Conservation (phyloP, 106 monocot species). For the Dioscorea alata region DNA sequence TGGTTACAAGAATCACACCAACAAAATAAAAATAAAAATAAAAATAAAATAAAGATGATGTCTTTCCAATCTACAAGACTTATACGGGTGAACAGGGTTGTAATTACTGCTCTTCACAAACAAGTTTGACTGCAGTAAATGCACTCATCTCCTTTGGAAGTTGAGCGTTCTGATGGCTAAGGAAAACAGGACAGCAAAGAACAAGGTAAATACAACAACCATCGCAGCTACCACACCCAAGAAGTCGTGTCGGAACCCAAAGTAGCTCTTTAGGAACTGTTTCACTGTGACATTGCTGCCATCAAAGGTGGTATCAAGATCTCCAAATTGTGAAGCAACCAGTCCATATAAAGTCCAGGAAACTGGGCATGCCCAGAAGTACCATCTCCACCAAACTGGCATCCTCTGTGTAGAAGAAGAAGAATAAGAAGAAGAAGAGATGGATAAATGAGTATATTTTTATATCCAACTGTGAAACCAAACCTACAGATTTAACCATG, state of each 20-base stretch:
- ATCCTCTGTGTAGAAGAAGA: not conserved
- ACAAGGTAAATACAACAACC: slow-evolving; percentile 17
- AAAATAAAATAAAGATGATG: no score
- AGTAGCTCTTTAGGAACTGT: slow-evolving; percentile 16
- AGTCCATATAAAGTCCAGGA: slow-evolving; percentile 8
- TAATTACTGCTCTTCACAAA: no score
- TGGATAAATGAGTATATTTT: no score
- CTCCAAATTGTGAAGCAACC: slow-evolving; percentile 11
- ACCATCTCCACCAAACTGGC: slow-evolving; percentile 16
- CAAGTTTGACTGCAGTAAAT: no score
- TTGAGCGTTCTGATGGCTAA: slow-evolving; percentile 30
- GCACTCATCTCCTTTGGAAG: slow-evolving; percentile 31
- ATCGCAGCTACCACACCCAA: slow-evolving; percentile 25
- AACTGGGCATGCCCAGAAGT: slow-evolving; percentile 6
- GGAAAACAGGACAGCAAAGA: slow-evolving; percentile 28
- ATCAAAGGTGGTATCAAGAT: not conserved
- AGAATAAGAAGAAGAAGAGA: not conserved
- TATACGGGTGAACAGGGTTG: no score
- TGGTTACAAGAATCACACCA: no score
- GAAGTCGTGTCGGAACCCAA: slow-evolving; percentile 31
- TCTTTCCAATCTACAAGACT: no score
- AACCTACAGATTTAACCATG: no score
- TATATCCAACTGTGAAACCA: no score
- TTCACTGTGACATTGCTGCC: not conserved
- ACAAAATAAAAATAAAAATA: no score